Percentiles rank a stretch among this genome's conserved stretches.
phyloP scores from a whole-genome alignment of 148 eudicot genomes.

The Rhododendron ovatum region DNA sequence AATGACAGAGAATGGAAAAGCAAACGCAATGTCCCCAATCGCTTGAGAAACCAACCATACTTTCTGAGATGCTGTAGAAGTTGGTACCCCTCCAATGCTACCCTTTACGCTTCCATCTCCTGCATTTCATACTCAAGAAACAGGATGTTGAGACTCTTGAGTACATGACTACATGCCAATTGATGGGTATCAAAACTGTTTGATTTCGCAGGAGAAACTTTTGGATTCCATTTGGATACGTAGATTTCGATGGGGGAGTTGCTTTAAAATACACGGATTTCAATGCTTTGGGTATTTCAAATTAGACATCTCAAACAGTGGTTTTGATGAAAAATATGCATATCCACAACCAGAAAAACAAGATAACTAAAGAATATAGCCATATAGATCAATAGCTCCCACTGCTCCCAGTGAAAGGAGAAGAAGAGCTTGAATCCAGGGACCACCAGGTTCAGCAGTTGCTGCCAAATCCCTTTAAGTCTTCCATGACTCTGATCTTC shows the following conservation, averaged over 20 bases:
- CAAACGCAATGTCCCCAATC: constrained; percentile 63
- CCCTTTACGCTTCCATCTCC: constrained; percentile 50
- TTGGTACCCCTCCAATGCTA: constrained; percentile 43
- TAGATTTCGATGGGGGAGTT: background rate
- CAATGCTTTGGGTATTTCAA: background rate
- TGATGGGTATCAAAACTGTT: background rate
- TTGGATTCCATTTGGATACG: background rate
- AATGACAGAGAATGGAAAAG: constrained; percentile 43
- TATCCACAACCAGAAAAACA: background rate
- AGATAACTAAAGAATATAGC: background rate
- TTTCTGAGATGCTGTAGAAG: constrained; percentile 27
- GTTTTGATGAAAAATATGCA: background rate
- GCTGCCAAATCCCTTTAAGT: background rate
- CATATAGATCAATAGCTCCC: background rate
- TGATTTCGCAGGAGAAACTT: background rate
- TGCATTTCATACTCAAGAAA: constrained; percentile 14
- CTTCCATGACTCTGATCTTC: background rate
- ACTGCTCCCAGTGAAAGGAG: background rate
- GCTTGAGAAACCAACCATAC: constrained; percentile 45
- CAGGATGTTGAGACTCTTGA: background rate
- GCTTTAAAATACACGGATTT: background rate
- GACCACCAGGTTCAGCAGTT: background rate
- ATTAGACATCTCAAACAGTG: background rate
- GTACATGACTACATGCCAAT: background rate
- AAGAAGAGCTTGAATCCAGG: background rate